These are phyloP conservation scores for Polysphondylium violaceum DNA, from an alignment of 78 protist genomes.

Conservation along the genomic window DNA sequence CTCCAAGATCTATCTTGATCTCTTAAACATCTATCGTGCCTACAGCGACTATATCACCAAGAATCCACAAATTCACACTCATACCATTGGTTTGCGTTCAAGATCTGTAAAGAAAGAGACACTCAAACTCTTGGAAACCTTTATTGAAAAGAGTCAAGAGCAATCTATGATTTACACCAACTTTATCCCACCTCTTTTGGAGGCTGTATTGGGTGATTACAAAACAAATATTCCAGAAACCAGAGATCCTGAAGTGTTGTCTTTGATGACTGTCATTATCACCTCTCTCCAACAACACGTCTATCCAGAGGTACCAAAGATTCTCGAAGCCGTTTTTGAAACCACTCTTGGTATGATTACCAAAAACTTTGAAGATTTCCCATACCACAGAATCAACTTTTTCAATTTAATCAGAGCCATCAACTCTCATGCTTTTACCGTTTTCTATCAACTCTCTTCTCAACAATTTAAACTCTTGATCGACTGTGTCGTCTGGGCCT, in stretches of 20 bases:
- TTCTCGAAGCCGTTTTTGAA: conserved; percentile 92
- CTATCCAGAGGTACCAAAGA: conserved; percentile 81
- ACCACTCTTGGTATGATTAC: conserved; percentile 95
- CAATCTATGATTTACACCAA: conserved; percentile 24
- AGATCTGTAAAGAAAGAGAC: conserved; percentile 92
- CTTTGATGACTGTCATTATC: conserved; percentile 79
- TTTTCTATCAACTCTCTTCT: conserved; percentile 77
- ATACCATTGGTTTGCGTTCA: conserved; percentile 78
- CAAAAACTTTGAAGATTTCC: conserved; percentile 91
- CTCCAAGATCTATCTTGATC: conserved; percentile 90
- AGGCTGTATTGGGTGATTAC: conserved; percentile 94
- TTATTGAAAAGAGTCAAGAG: conserved; percentile 80
- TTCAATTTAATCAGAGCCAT: conserved; percentile 93
- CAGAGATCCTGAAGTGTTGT: conserved; percentile 89
- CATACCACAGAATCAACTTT: conserved; percentile 94
- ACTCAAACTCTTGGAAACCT: conserved; percentile 88
- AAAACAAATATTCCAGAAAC: conserved; percentile 82
- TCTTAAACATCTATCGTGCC: conserved; percentile 86
- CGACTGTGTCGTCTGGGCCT: conserved; percentile 95
- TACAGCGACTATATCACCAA: conserved; percentile 81
- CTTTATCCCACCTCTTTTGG: conserved; percentile 92
- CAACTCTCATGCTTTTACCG: conserved; percentile 92
- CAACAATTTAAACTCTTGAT: conserved; percentile 88
- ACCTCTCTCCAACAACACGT: conserved; percentile 54
- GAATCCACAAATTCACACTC: conserved; percentile 56